Conservation (phyloP, 2,329 filamentous ascomycete genomes). For the Zasmidium citrigriseum region DNA sequence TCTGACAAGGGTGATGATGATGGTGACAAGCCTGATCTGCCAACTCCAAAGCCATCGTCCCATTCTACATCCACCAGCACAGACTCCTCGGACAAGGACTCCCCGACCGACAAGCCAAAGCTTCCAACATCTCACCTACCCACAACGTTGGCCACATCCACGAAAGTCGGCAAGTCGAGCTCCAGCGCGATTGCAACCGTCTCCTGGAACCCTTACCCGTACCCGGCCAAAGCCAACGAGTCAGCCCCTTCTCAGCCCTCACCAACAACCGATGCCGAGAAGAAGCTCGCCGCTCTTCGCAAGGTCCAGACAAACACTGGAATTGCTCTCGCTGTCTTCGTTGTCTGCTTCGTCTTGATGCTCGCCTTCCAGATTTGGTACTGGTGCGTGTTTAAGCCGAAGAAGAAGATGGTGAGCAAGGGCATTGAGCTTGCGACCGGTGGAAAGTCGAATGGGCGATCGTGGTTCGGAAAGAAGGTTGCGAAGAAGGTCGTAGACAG, state of each 20-base stretch:
- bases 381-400: neutral
- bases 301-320: neutral
- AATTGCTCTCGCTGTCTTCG: neutral
- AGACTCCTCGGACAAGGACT: neutral
- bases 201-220: neutral
- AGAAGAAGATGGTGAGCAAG: neutral
- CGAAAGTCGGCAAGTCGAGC: neutral
- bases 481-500: neutral
- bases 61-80: neutral
- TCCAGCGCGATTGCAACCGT: neutral
- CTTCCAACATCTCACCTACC: neutral
- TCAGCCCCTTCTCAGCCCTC: neutral
- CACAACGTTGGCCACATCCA: neutral
- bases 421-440: neutral
- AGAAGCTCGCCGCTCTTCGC: neutral
- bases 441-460: neutral
- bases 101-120: neutral
- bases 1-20: neutral
- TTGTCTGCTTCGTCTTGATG: neutral
- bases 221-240: neutral
- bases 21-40: neutral
- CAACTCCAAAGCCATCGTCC: neutral
- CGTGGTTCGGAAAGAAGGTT: neutral
- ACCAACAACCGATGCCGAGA: neutral
- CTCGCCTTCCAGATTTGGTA: neutral